These are phyloP conservation scores for Penicillium sp. DNA, from an alignment of 2,329 filamentous ascomycete genomes.

Conservation along the genomic window DNA sequence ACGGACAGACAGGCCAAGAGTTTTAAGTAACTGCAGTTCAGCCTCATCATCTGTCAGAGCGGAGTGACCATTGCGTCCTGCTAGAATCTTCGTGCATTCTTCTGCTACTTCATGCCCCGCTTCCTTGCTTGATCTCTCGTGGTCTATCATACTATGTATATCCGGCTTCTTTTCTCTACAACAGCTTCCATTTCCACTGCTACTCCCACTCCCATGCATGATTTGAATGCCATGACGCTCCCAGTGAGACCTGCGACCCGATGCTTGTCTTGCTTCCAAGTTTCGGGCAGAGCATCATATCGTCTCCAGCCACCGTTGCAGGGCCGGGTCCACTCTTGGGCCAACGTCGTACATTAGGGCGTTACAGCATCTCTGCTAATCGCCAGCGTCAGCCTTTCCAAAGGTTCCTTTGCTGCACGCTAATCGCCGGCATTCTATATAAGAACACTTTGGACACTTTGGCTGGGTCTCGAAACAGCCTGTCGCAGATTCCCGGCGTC, in stretches of 20 bases:
- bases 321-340: slow-evolving; percentile 11
- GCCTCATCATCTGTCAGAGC: slow-evolving; percentile 1
- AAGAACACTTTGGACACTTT: no score
- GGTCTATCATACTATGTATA: background rate
- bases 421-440: no score
- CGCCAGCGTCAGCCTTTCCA: background rate
- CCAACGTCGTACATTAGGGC: background rate
- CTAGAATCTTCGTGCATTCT: slow-evolving; percentile 1
- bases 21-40: no score
- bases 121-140: background rate
- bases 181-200: no score
- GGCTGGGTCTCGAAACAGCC: background rate
- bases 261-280: background rate
- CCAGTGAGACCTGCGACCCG: background rate
- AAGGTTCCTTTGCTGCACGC: no score
- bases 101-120: background rate
- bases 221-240: no score
- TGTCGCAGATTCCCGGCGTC: slow-evolving; percentile 1
- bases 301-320: slow-evolving; percentile 11
- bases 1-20: no score
- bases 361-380: background rate
- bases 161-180: background rate
- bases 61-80: no score
- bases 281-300: slow-evolving; percentile 19
- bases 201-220: no score